Conservation (phyloP, 2,329 filamentous ascomycete species). For the Nigrospora sphaerica region DNA sequence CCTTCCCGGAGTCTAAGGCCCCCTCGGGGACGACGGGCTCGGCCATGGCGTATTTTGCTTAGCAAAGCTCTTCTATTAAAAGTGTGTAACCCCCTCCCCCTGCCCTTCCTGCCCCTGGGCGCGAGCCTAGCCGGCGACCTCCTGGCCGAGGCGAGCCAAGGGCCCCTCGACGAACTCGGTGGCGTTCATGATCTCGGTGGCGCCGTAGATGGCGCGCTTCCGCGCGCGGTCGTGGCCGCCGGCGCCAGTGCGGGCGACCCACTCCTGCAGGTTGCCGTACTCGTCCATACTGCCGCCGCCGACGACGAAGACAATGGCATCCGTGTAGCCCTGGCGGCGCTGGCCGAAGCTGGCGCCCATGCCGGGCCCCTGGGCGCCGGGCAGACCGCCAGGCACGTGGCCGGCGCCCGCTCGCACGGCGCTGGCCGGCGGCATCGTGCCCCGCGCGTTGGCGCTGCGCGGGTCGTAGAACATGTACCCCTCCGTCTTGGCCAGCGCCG, state of each 20-base stretch:
- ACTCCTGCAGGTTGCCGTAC: conserved; percentile 95
- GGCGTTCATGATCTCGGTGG: conserved; percentile 73
- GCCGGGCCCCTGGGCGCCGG: conserved; percentile 47
- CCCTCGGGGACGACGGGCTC: too few species aligned
- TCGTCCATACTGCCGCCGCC: conserved; percentile 98
- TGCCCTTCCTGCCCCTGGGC: too few species aligned
- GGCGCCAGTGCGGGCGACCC: conserved; percentile 65
- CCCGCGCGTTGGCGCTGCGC: conserved; percentile 83
- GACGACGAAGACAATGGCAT: conserved; percentile 89
- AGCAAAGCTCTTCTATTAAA: too few species aligned
- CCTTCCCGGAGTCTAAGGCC: too few species aligned
- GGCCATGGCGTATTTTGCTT: too few species aligned
- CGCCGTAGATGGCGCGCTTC: conserved; percentile 87
- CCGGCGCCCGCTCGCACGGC: conserved; percentile 41
- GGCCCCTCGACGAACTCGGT: conserved; percentile 59
- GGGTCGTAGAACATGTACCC: conserved; percentile 97
- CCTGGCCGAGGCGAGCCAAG: conserved; percentile 54
- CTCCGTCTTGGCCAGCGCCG: conserved; percentile 92
- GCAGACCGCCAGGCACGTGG: conserved; percentile 25
- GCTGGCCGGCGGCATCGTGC: conserved; percentile 79
- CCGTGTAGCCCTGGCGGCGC: conserved; percentile 78
- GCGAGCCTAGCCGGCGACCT: conserved; percentile 30
- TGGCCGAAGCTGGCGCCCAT: conserved; percentile 85
- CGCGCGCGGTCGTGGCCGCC: conserved; percentile 53
- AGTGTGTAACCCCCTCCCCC: too few species aligned